Evolutionary conservation across 768 basidiomycete genomes (phyloP), one percentile per base, ranked within the genome.

Genomic region (Tricholomella constricta): DNA sequence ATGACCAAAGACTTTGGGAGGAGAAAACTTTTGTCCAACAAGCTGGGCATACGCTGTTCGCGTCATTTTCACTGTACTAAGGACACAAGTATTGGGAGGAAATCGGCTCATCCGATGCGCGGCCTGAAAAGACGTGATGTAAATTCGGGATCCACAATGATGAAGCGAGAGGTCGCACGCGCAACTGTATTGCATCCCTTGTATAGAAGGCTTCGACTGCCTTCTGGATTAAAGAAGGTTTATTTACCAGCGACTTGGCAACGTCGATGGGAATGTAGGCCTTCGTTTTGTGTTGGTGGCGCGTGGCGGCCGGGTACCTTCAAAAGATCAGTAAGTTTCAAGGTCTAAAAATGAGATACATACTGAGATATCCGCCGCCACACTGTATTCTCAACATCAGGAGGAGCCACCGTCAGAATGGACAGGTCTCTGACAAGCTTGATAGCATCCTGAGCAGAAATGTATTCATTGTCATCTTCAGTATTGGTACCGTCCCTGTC

Each of bases 201-300:
- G 94, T 97, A 68, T 99, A 99, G 68, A 99, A 99, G 4, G 89
- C 81, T 69, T 95, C 94, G 3, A 90, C 81, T 0, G 95, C 90
- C 62, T 86, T 88, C 61, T 98, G 94, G 14, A 95, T 76, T 12
- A 99, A 78, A 2, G 78, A 70, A 0, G 87, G 88, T 55, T 84
- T 74, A 9, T 74, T 69, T 6, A 75, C 65, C 26, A 99, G 74
- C 0, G 89, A 86, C 62, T 80, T 84, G 3, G 88, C 90, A 48
- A 98, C 81, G 48, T 93, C 89, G 14, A 75, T 56, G 4, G 97
- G 94, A 7, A 99, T 67, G 62, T 89, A 90, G 1, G 83, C 90
- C 55, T 87, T 86, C 0, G 94, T 84, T 9, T 68, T 69, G 65
- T 99, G 97, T 8, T 91, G 94, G 53, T 78, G 75, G 45, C 72